These are phyloP conservation scores for Talaromyces sp. DNA, from an alignment of 2,329 filamentous ascomycete species.

Conservation along the genomic window DNA sequence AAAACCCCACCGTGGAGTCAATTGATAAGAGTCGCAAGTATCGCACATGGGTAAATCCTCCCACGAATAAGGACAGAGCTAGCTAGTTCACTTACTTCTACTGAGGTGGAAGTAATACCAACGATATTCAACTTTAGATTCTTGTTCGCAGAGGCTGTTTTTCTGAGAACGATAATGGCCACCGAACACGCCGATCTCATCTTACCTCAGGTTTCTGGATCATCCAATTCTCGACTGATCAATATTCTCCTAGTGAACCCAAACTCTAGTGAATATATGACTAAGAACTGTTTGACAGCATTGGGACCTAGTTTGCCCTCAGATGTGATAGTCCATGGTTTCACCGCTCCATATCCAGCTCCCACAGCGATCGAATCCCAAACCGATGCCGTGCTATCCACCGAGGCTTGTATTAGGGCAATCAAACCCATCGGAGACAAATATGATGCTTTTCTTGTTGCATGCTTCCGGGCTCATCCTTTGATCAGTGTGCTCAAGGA, in stretches of 20 bases:
- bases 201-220: neutral
- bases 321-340: slow-evolving; percentile 48
- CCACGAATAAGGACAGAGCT: neutral
- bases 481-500: slow-evolving; percentile 62
- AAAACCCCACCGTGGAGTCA: neutral
- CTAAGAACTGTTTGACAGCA: slow-evolving; percentile 45
- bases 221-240: neutral
- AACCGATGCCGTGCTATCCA: slow-evolving; percentile 50
- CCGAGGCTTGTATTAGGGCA: slow-evolving; percentile 46
- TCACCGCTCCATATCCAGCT: slow-evolving; percentile 49
- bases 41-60: neutral
- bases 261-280: slow-evolving; percentile 49
- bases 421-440: slow-evolving; percentile 38
- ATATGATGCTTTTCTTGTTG: slow-evolving; percentile 73
- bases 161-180: neutral
- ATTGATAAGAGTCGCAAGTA: neutral
- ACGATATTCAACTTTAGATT: neutral
- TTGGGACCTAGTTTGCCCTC: slow-evolving; percentile 44
- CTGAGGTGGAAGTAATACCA: neutral
- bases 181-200: neutral
- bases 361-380: slow-evolving; percentile 52
- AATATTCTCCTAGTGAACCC: slow-evolving; percentile 50
- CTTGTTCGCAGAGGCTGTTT: neutral
- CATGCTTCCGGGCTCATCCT: slow-evolving; percentile 82
- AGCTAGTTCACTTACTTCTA: neutral